Base-by-base conservation (phyloP, 805 yeast species). In the Cephaloascus fragrans region DNA sequence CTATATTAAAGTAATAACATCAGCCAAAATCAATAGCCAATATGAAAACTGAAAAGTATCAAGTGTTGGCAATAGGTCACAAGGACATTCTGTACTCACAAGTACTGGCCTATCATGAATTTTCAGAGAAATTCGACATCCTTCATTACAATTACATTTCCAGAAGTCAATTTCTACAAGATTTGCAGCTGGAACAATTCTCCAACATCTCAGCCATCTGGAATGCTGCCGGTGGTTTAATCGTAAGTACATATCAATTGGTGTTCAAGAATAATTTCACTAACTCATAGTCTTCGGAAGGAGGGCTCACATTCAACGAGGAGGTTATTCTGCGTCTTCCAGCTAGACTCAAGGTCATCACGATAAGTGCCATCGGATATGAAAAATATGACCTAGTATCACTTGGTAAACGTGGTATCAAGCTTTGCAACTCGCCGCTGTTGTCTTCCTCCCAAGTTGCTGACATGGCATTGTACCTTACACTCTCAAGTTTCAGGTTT, bases 351-450 rank as follows among this genome's bases (percentile, higher is more conserved):
- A 63, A 61, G 42, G 51, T 63, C 15, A 50, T 65, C 19, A 46
- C 68, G 18, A 55, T 61, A 35, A 63, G 70, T 41, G 63, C 70
- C 1, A 71, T 65, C 4, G 72, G 72, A 2, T 51, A 47, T 44
- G 71, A 67, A 37, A 55, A 53, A 20, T 63, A 58, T 43, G 67
- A 64, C 44, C 60, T 49, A 3, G 43, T 19, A 3, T 47, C 43
- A 6, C 45, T 55, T 51, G 39, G 41, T 17, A 40, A 45, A 32
- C 44, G 46, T 26, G 56, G 51, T 18, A 49, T 55, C n/a, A 40
- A 44, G 18, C 43, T 55, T 41, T 49, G 57, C 35, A 51, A 53
- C 29, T 50, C 51, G 17, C 53, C 59, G 3, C 44, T 55, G 10
- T 46, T 44, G 12, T 47, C 53, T 3, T 56, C 59, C 1, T 52